Evolutionary conservation across 139 green algal genomes (phyloP), one percentile per base, ranked within the genome.

Genomic region (Chlorella vulgaris): DNA sequence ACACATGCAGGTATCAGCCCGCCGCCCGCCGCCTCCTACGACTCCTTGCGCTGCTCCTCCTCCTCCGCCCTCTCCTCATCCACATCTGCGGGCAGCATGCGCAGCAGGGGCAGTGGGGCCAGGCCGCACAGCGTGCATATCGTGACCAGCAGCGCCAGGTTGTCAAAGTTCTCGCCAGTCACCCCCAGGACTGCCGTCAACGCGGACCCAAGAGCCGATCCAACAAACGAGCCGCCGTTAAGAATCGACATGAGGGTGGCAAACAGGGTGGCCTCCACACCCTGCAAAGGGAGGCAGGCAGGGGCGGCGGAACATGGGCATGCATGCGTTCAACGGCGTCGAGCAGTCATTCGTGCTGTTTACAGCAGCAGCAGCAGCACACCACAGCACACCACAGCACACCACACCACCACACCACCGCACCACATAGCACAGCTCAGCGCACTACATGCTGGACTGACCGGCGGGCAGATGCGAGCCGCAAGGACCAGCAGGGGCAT

Each of bases 401-500:
- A n/a, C n/a, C n/a, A n/a, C n/a, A n/a, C n/a, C n/a, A n/a, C n/a
- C n/a, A n/a, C n/a, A n/a, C n/a, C n/a, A n/a, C n/a, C n/a, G n/a
- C n/a, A n/a, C n/a, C n/a, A n/a, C n/a, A n/a, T n/a, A n/a, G n/a
- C n/a, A n/a, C n/a, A n/a, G n/a, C n/a, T n/a, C n/a, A n/a, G n/a
- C n/a, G n/a, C n/a, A n/a, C n/a, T n/a, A n/a, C n/a, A n/a, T n/a
- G n/a, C n/a, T n/a, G n/a, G n/a, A n/a, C 61, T 38, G 74, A 86
- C 86, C 86, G 90, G 87, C 28, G 89, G 89, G 74, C 89, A 92
- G 10, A 91, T 69, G 29, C 85, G 62, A 2, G 94, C 92, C 10
- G 96, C 96, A 7, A 99, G 88, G 43, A 99, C 96, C 36, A 99
- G 89, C 21, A 99, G 89, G 26, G 96, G 96, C 95, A 99, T 98